phyloP scores from a whole-genome alignment of 208 protist species.

The Jaenimonas drosophilae region DNA sequence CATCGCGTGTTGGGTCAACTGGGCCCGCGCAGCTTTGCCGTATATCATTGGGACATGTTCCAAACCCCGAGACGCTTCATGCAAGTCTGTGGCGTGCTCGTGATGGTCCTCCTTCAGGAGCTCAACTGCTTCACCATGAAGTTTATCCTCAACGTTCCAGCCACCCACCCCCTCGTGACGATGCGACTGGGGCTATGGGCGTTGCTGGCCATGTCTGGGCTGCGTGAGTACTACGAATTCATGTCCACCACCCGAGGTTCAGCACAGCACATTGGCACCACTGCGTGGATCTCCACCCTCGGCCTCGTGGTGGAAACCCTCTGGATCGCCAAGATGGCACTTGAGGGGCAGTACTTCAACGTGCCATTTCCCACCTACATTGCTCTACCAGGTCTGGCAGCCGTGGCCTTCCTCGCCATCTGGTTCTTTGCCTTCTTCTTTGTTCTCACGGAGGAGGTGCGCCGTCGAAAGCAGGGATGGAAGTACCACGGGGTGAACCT shows the following conservation, averaged over 20 bases:
- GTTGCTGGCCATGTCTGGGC: slow-evolving; percentile 66
- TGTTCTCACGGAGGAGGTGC: slow-evolving; percentile 6
- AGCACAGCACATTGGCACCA: slow-evolving; percentile 88
- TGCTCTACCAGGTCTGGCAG: slow-evolving; percentile 56
- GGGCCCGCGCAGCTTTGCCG: slow-evolving; percentile 69
- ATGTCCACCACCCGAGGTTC: slow-evolving; percentile 82
- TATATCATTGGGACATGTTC: slow-evolving; percentile 89
- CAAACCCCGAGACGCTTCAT: slow-evolving; percentile 57
- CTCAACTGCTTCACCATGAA: slow-evolving; percentile 96
- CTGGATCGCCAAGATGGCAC: slow-evolving; percentile 53
- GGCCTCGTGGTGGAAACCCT: slow-evolving; percentile 66
- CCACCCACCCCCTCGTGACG: slow-evolving; percentile 83
- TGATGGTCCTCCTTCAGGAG: slow-evolving; percentile 87
- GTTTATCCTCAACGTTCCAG: slow-evolving; percentile 87
- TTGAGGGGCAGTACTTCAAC: slow-evolving; percentile 72
- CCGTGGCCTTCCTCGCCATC: slow-evolving; percentile 27
- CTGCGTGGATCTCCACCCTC: slow-evolving; percentile 80
- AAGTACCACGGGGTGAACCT: slow-evolving; percentile 21
- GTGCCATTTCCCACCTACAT: slow-evolving; percentile 61
- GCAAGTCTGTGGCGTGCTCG: slow-evolving; percentile 51
- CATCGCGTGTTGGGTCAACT: slow-evolving; percentile 69
- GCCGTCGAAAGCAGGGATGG: too few relatives aligned
- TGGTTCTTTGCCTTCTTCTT: slow-evolving; percentile 70
- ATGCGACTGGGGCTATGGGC: slow-evolving; percentile 82
- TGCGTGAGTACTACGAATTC: slow-evolving; percentile 93